phyloP scores from a whole-genome alignment of 2,329 filamentous ascomycete genomes.

The Ceratocystis huliohia region DNA sequence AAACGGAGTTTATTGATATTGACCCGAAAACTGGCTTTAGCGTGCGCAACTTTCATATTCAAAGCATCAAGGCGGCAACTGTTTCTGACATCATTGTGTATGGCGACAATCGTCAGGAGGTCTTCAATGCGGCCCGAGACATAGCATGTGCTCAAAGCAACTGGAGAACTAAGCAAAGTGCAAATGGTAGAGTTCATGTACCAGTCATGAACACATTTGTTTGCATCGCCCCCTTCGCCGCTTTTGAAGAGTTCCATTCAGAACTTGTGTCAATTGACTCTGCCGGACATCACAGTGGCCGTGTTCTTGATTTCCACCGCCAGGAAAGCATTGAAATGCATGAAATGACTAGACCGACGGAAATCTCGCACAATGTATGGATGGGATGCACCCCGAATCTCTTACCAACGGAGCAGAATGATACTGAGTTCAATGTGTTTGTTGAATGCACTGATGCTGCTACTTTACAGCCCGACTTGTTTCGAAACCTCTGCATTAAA shows the following conservation, averaged over 20 bases:
- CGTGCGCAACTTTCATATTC: slow-evolving; percentile 94
- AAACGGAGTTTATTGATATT: slow-evolving; percentile 59
- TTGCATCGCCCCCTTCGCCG: slow-evolving; percentile 47
- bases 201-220: slow-evolving; percentile 79
- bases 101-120: slow-evolving; percentile 53
- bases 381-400: slow-evolving; percentile 55
- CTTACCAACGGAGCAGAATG: slow-evolving; percentile 48
- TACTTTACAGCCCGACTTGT: slow-evolving; percentile 54
- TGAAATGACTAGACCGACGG: slow-evolving; percentile 75
- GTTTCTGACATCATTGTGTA: slow-evolving; percentile 91
- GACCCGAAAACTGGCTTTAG: slow-evolving; percentile 88
- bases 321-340: slow-evolving; percentile 90
- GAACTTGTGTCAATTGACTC: slow-evolving; percentile 66
- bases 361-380: slow-evolving; percentile 83
- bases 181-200: slow-evolving; percentile 35
- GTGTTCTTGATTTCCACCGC: slow-evolving; percentile 76
- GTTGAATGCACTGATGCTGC: slow-evolving; percentile 85
- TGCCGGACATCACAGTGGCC: slow-evolving; percentile 56
- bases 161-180: slow-evolving; percentile 56
- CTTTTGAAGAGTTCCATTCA: slow-evolving; percentile 57
- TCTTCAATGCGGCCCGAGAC: slow-evolving; percentile 51
- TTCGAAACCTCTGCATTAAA: slow-evolving; percentile 33
- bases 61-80: slow-evolving; percentile 73
- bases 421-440: slow-evolving; percentile 62
- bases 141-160: slow-evolving; percentile 64